Base-by-base conservation (phyloP, 495 filamentous ascomycete genomes). In the Aspergillus bertholletiae region DNA sequence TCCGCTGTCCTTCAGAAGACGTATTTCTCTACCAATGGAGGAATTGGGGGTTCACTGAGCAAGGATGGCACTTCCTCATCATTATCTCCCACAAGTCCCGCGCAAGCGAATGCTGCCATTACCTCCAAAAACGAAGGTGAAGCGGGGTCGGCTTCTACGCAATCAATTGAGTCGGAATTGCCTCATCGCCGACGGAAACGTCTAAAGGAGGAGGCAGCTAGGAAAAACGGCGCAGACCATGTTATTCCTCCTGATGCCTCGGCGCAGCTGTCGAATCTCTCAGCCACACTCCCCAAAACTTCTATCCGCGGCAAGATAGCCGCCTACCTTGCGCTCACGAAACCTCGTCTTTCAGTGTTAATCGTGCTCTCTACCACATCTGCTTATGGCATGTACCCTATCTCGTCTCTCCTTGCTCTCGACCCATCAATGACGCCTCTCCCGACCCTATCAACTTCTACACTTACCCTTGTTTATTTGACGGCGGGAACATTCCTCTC, bases 331-430 rank as follows among this genome's bases (percentile, higher is more conserved):
- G 89, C 94, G 7, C 86, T 98, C 61, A 88, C 90, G 22, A 98
- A 98, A 72, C 94, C 94, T 5, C 90, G 95, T 40, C 84, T 98
- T 39, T 93, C 92, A 13, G 87, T 96, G 54, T 80, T 98, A 22
- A 87, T 98, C 53, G 85, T 97, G 28, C 84, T 97, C 46, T 90
- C 91, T 0, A 92, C 95, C 11, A 96, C 92, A 54, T 86, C 91
- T 2, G 86, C 94, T 24, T 98, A 98, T 71, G 88, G 89, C 7
- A 82, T 97, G 56, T 97, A 95, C 67, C 94, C 94, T 0, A 87
- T 96, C 7, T 84, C 85, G 22, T 67, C 73, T 15, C 59, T 76
- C 17, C 70, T 77, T 22, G 61, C 73, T 7, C 75, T 80, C 46
- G 74, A 79, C 56, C 84, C 89, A 23, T 77, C 84, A 11, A 82